Evolutionary conservation across 495 filamentous ascomycete species (phyloP).

Genomic region (Bathelium albidoporum): DNA sequence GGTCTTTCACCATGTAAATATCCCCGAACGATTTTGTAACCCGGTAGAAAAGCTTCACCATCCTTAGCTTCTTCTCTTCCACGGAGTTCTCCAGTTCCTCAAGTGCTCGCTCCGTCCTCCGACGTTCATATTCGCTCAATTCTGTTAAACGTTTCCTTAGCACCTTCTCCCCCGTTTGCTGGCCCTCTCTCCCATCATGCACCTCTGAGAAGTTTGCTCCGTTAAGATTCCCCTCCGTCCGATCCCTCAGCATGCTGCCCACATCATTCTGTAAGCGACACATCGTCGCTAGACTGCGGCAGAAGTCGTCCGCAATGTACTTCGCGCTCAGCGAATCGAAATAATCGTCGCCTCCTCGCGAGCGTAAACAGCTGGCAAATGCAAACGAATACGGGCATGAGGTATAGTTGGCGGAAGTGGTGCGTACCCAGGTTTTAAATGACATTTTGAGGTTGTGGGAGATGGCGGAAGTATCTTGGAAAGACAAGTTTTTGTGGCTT

Average conservation of each 20-base stretch:
- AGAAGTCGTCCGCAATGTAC: conserved; percentile 26
- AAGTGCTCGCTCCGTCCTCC: too few relatives aligned
- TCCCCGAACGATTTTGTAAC: too few relatives aligned
- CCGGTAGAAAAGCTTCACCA: too few relatives aligned
- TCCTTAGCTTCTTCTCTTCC: too few relatives aligned
- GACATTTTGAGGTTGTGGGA: not conserved
- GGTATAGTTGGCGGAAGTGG: not conserved
- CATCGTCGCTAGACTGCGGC: conserved; percentile 27
- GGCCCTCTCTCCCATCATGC: too few relatives aligned
- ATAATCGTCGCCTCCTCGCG: not conserved
- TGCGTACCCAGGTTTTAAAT: conserved; percentile 2
- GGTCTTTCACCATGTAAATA: too few relatives aligned
- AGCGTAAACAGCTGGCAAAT: not conserved
- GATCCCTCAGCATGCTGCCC: conserved; percentile 28
- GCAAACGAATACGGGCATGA: not conserved
- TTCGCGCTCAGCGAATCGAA: conserved; percentile 17
- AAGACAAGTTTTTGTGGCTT: too few relatives aligned
- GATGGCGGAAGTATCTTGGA: too few relatives aligned
- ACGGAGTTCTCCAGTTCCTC: too few relatives aligned
- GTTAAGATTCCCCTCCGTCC: conserved; percentile 32
- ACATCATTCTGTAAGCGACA: conserved; percentile 36
- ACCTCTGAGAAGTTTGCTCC: conserved; percentile 10
- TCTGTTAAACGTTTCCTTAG: too few relatives aligned
- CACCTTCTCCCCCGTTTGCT: too few relatives aligned
- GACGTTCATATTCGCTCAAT: too few relatives aligned